These are phyloP conservation scores for Alternaria hordeiaustralica DNA, from an alignment of 2,329 filamentous ascomycete genomes.

Conservation along the genomic window DNA sequence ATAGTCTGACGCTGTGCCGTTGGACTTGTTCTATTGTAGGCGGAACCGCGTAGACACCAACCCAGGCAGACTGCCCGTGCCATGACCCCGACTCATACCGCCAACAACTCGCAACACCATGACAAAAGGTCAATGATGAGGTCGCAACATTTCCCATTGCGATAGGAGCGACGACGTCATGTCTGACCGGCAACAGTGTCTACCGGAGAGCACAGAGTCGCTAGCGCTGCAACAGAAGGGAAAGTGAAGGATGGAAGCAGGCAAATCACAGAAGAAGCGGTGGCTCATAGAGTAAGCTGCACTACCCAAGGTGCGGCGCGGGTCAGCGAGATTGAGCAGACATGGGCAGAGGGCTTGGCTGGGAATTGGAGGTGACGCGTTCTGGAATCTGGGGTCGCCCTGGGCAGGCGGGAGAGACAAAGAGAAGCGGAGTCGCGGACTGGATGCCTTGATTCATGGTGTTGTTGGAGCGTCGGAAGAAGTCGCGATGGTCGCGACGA, in stretches of 20 bases:
- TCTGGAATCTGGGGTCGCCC: constrained; percentile 10
- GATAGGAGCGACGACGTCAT: constrained; percentile 3
- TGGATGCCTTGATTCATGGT: neutral
- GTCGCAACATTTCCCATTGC: neutral
- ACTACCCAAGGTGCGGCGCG: constrained; percentile 11
- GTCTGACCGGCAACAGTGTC: constrained; percentile 2
- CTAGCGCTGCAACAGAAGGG: constrained; percentile 1
- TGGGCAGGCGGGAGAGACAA: constrained; percentile 2
- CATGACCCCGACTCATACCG: neutral
- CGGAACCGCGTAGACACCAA: neutral
- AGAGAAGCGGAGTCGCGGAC: neutral
- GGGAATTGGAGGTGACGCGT: constrained; percentile 6
- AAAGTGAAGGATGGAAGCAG: neutral
- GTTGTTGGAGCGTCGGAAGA: neutral
- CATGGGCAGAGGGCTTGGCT: constrained; percentile 12
- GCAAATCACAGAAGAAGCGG: constrained; percentile 11
- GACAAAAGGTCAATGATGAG: neutral
- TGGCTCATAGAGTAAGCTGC: constrained; percentile 13
- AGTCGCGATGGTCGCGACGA: neutral
- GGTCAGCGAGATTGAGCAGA: constrained; percentile 13
- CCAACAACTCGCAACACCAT: neutral
- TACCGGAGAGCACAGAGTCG: neutral
- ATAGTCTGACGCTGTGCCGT: neutral
- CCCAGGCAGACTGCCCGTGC: neutral
- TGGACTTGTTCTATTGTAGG: neutral